phyloP scores from a whole-genome alignment of 331 rosid genomes.

The Acacia pycnantha region DNA sequence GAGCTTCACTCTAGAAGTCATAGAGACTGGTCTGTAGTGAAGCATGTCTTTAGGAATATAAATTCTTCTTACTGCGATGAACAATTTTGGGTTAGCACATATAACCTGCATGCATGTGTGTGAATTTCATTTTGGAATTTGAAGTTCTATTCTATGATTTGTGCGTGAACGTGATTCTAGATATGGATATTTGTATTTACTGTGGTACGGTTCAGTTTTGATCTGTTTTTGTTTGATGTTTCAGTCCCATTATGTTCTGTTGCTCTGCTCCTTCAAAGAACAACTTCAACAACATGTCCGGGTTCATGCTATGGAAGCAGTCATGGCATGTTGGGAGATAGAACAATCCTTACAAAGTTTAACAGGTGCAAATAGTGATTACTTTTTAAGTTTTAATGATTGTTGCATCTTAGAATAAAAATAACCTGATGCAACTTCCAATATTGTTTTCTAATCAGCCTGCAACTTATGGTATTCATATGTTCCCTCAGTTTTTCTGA shows the following conservation, averaged over 20 bases:
- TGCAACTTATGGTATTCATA: neutral
- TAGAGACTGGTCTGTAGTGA: neutral
- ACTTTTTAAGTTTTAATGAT: neutral
- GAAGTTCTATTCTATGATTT: neutral
- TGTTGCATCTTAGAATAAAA: constrained; percentile 1
- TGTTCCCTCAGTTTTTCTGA: neutral
- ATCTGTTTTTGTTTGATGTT: constrained; percentile 16
- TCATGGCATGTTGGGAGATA: constrained; percentile 92
- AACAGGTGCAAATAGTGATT: constrained; percentile 50
- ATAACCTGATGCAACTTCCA: neutral
- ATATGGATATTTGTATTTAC: neutral
- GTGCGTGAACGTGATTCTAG: neutral
- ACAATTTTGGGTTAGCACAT: neutral
- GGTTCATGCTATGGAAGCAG: constrained; percentile 89
- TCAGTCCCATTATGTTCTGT: constrained; percentile 74
- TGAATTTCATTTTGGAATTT: neutral
- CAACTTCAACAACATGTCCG: constrained; percentile 84
- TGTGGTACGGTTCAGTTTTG: neutral
- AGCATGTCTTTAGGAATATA: neutral
- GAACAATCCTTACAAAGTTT: constrained; percentile 80
- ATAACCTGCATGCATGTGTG: neutral
- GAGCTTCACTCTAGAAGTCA: neutral
- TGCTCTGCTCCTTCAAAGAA: constrained; percentile 84
- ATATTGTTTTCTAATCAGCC: neutral
- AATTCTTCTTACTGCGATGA: neutral